Evolutionary conservation across 148 eudicot genomes (phyloP).

Genomic region (Rhododendron ovatum): DNA sequence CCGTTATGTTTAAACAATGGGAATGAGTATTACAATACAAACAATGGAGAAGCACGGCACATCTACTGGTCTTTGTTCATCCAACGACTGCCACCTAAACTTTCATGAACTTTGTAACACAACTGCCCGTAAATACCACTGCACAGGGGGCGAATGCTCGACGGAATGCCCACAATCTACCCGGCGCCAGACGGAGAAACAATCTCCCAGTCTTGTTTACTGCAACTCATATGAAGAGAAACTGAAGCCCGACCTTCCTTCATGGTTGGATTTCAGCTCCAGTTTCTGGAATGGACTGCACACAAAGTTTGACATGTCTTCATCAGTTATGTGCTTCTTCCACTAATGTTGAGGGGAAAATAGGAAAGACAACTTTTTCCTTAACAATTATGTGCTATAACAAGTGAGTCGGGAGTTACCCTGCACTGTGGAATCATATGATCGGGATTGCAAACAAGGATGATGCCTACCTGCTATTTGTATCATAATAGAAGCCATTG

Average conservation of each 20-base stretch:
- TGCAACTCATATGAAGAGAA: constrained; percentile 85
- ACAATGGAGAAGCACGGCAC: background rate
- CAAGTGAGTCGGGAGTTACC: background rate
- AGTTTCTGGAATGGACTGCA: constrained; percentile 96
- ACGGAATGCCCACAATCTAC: background rate
- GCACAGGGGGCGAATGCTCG: background rate
- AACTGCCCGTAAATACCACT: background rate
- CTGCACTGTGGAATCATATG: background rate
- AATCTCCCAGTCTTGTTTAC: constrained; percentile 13
- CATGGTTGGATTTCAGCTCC: constrained; percentile 75
- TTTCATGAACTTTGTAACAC: background rate
- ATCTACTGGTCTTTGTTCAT: background rate
- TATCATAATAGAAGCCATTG: constrained; percentile 89
- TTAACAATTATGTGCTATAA: background rate
- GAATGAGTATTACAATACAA: background rate
- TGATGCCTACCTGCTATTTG: constrained; percentile 79
- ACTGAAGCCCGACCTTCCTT: constrained; percentile 78
- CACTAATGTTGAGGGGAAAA: background rate
- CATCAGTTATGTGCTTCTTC: background rate
- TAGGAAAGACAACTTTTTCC: background rate
- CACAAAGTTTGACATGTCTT: background rate
- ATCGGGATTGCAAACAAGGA: background rate
- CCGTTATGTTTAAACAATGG: background rate
- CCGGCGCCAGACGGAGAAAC: background rate
- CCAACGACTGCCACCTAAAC: background rate